Percentiles rank a stretch among this genome's conserved stretches.
phyloP scores from a whole-genome alignment of 805 yeast genomes.

The Metschnikowia koreensis region DNA sequence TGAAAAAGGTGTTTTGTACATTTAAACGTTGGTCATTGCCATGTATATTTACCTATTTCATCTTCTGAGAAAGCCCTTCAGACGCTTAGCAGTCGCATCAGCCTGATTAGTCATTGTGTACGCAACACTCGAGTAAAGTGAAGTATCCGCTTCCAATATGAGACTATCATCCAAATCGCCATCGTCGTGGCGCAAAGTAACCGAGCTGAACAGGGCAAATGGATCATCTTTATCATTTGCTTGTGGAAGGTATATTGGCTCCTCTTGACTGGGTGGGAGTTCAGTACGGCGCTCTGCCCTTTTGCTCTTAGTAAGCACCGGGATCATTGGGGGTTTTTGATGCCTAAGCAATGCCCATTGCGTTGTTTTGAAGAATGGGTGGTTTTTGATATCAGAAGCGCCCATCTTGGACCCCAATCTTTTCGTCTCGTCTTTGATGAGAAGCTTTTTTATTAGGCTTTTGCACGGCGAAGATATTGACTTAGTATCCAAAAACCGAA shows the following conservation, averaged over 20 bases:
- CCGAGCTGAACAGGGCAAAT: constrained; percentile 79
- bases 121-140: constrained; percentile 52
- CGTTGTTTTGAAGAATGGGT: constrained; percentile 83
- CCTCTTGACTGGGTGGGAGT: constrained; percentile 33
- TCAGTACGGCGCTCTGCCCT: constrained; percentile 17
- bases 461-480: constrained; percentile 74
- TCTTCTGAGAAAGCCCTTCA: constrained; percentile 33
- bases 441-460: constrained; percentile 71
- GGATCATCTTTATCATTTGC: constrained; percentile 57
- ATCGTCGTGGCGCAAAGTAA: constrained; percentile 77
- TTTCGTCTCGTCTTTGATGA: constrained; percentile 85
- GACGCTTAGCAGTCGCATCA: constrained; percentile 20
- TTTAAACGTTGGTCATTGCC: background rate
- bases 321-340: constrained; percentile 94
- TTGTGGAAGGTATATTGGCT: constrained; percentile 4
- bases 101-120: constrained; percentile 46
- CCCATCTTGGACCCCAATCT: constrained; percentile 91
- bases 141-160: constrained; percentile 44
- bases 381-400: constrained; percentile 90
- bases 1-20: background rate
- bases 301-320: constrained; percentile 53
- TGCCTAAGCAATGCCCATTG: constrained; percentile 96
- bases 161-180: constrained; percentile 37
- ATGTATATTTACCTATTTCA: constrained; percentile 8
- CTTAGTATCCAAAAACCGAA: constrained; percentile 68